phyloP scores from a whole-genome alignment of 2,329 filamentous ascomycete species.

The Exophiala dermatitidis region DNA sequence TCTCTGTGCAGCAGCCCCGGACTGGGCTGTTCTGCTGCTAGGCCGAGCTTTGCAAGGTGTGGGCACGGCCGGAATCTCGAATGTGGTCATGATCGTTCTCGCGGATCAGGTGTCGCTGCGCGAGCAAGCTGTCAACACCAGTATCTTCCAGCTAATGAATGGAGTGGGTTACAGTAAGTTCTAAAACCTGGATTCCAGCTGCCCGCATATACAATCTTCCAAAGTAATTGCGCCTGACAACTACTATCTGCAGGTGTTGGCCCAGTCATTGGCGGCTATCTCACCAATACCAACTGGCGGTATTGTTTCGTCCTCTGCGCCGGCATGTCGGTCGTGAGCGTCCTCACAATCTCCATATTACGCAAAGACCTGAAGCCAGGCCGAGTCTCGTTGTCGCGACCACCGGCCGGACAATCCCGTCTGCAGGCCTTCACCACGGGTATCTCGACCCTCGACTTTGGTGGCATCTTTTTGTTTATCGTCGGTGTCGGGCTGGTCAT shows the following conservation, averaged over 20 bases:
- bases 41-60: conserved; percentile 47
- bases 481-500: conserved; percentile 39
- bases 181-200: background rate
- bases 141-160: conserved; percentile 53
- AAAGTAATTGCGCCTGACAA: background rate
- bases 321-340: conserved; percentile 16
- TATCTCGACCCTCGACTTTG: conserved; percentile 46
- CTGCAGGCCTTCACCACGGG: conserved; percentile 39
- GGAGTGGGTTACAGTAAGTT: conserved; percentile 49
- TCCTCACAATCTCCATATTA: conserved; percentile 46
- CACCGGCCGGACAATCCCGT: background rate
- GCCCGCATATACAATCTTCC: no score
- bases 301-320: conserved; percentile 50
- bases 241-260: conserved; percentile 37
- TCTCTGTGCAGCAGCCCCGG: conserved; percentile 45
- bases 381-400: conserved; percentile 25
- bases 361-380: conserved; percentile 52
- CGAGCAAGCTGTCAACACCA: conserved; percentile 57
- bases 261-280: conserved; percentile 52
- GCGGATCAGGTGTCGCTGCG: conserved; percentile 44
- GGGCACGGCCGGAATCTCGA: conserved; percentile 50
- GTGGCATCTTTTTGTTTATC: conserved; percentile 41
- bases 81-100: conserved; percentile 46
- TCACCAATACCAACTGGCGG: conserved; percentile 52
- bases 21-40: conserved; percentile 44